Evolutionary conservation across 331 rosid species (phyloP).

Genomic region (Erythrophleum ivorense): DNA sequence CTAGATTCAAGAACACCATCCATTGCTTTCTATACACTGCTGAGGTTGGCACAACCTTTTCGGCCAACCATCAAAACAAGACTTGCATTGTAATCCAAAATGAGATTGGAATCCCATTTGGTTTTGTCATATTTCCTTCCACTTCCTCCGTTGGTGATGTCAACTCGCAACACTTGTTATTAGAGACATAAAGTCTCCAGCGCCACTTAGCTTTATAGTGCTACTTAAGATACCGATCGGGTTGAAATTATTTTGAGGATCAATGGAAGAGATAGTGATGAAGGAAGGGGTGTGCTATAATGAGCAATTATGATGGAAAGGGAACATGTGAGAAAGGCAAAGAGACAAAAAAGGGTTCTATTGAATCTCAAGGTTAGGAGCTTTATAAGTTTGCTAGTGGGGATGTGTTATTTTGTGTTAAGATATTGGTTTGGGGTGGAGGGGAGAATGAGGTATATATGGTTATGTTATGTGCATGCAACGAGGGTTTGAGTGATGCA

Average conservation of each 20-base stretch:
- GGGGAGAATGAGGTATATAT: constrained; percentile 11
- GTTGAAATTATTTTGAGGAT: constrained; percentile 31
- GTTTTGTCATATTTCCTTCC: constrained; percentile 43
- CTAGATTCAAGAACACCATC: constrained; percentile 71
- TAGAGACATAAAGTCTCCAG: constrained; percentile 48
- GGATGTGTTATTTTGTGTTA: background rate
- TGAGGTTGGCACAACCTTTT: constrained; percentile 70
- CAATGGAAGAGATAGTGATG: background rate
- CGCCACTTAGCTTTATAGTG: constrained; percentile 45
- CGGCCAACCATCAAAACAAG: constrained; percentile 64
- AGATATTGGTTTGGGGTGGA: constrained; percentile 31
- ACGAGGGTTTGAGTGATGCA: constrained; percentile 29
- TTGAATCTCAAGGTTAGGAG: constrained; percentile 40
- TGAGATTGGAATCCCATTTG: constrained; percentile 54
- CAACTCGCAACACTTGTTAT: constrained; percentile 40
- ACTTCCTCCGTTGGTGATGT: constrained; percentile 37
- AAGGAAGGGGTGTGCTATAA: constrained; percentile 25
- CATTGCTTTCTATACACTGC: constrained; percentile 71
- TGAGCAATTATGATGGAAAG: constrained; percentile 33
- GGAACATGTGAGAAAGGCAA: constrained; percentile 34
- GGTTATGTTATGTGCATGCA: constrained; percentile 11
- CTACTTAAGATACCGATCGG: constrained; percentile 40
- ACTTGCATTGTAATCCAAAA: constrained; percentile 57
- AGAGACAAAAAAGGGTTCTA: constrained; percentile 39
- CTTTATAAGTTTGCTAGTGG: constrained; percentile 15